These are phyloP conservation scores for Mycena epipterygia DNA, from an alignment of 768 basidiomycete genomes.

Conservation along the genomic window DNA sequence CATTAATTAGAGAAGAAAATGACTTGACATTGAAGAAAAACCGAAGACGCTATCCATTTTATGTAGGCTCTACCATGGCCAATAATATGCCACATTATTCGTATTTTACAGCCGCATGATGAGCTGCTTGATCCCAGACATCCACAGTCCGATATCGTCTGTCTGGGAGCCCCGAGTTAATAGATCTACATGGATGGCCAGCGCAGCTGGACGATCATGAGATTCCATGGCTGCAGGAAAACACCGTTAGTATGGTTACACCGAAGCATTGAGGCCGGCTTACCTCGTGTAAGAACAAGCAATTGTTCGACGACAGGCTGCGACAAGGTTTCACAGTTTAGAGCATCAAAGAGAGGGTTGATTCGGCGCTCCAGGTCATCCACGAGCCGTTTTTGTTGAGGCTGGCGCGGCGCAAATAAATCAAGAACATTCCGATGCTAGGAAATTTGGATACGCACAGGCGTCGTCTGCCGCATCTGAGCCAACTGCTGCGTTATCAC, in stretches of 20 bases:
- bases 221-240: conserved; percentile 78
- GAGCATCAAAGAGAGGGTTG: conserved; percentile 89
- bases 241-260: conserved; percentile 12
- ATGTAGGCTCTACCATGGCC: not conserved
- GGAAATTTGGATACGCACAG: conserved; percentile 64
- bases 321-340: conserved; percentile 90
- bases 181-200: conserved; percentile 89
- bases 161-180: conserved; percentile 84
- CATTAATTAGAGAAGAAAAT: not conserved
- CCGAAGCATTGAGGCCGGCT: conserved; percentile 27
- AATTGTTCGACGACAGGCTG: conserved; percentile 79
- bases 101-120: conserved; percentile 72
- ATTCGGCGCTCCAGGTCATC: conserved; percentile 91
- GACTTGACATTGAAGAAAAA: not conserved
- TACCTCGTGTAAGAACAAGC: conserved; percentile 80
- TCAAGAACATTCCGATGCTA: conserved; percentile 14
- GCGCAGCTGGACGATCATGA: conserved; percentile 81
- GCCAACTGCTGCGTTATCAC: conserved; percentile 74
- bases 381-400: conserved; percentile 85
- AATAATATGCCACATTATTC: not conserved
- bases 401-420: conserved; percentile 54
- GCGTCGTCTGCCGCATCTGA: conserved; percentile 78
- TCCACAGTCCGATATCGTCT: conserved; percentile 88
- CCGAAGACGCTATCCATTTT: conserved; percentile 19
- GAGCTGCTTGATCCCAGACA: conserved; percentile 92